Base-by-base conservation (phyloP, 1,284 basidiomycete species). In the Puccinia sorghi region DNA sequence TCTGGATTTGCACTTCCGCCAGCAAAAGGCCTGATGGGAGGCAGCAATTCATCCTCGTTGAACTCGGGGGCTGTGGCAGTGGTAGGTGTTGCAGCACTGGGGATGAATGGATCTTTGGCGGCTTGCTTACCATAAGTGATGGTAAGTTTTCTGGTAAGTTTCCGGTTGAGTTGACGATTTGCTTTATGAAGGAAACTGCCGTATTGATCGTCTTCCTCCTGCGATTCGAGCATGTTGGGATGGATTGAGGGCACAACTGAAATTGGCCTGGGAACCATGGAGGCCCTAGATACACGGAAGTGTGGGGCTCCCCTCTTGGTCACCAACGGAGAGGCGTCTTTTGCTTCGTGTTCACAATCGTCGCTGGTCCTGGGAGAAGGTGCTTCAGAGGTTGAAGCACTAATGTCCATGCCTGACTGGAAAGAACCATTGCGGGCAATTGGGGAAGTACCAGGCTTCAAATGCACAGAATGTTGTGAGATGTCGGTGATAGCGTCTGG, bases 111-210 rank as follows among this genome's bases (percentile, higher is more conserved):
- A 39, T 79, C 77, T 48, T 59, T 72, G 15, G n/a, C 63, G 46
- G 77, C 77, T 54, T 79, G 77, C 12, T 61, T 79, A 25, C 77
- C 77, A 43, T 79, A 67, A 20, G 56, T 79, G 17, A 71, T 67
- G 8, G 77, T 79, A 12, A 79, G 56, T 71, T 72, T 79, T 27
- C 50, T 39, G 11, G 77, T 79, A 48, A 79, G 56, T 27, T 61
- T 64, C 27, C 77, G 77, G 46, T 56, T 72, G 7, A 79, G 50
- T 72, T 79, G 77, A 15, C 59, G 69, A 37, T 79, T 79, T 17
- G 77, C 77, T 39, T 79, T 79, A 43, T 25, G 66, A 11, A 79
- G 46, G 37, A 79, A 79, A 56, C 77, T 72, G 12, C 61, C 70
- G 39, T 72, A 79, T 66, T 72, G 77, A 8, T 79, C 77, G n/a